phyloP scores from a whole-genome alignment of 2,329 filamentous ascomycete genomes.

The Penicillium corylophilum region DNA sequence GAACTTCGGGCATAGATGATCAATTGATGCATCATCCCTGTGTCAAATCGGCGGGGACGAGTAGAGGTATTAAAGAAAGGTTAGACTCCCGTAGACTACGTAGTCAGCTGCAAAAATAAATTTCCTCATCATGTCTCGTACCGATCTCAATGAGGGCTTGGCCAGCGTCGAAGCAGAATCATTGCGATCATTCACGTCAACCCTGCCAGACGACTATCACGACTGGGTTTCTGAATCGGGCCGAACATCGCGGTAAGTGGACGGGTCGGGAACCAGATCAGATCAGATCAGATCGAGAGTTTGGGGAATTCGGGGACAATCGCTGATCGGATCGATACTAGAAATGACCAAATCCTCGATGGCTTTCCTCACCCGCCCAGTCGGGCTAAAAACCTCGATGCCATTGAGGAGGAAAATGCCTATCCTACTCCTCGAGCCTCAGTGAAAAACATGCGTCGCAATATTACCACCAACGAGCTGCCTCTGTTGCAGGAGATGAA shows the following conservation, averaged over 20 bases:
- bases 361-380: constrained; percentile 27
- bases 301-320: not conserved
- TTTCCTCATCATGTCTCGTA: constrained; percentile 10
- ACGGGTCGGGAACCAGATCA: not conserved
- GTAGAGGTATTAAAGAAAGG: constrained; percentile 15
- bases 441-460: constrained; percentile 28
- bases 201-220: constrained; percentile 22
- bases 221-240: constrained; percentile 22
- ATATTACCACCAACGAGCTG: constrained; percentile 26
- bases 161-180: constrained; percentile 17
- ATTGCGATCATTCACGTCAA: constrained; percentile 17
- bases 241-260: constrained; percentile 12
- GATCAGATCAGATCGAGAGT: not conserved
- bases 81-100: not conserved
- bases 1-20: constrained; percentile 8
- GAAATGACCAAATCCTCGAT: constrained; percentile 21
- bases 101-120: not conserved
- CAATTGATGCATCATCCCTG: constrained; percentile 20
- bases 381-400: constrained; percentile 12
- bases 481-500: constrained; percentile 30
- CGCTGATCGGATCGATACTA: constrained; percentile 1
- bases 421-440: constrained; percentile 23
- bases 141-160: constrained; percentile 16
- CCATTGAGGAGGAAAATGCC: constrained; percentile 14
- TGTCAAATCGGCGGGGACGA: not conserved